Percentiles rank a stretch among this genome's conserved stretches.
These are phyloP conservation scores for Pistacia integerrima DNA, from an alignment of 345 rosid genomes.

Conservation along the genomic window DNA sequence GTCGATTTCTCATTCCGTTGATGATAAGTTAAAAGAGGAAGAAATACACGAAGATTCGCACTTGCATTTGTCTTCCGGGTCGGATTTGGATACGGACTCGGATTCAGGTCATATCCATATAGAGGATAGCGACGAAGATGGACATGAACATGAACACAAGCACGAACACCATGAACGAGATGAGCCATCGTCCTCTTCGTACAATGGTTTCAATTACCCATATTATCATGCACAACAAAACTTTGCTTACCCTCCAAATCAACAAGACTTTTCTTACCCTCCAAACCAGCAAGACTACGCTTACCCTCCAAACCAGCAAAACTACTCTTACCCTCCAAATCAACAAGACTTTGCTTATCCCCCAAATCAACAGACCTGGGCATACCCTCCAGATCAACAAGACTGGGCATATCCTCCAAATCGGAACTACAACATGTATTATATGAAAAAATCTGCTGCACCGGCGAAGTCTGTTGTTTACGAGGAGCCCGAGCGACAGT, in stretches of 20 bases:
- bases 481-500: conserved; percentile 58
- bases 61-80: conserved; percentile 64
- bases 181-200: conserved; percentile 8
- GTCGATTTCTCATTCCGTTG: conserved; percentile 59
- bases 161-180: conserved; percentile 2
- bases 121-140: conserved; percentile 29
- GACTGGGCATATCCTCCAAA: conserved; percentile 40
- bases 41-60: conserved; percentile 55
- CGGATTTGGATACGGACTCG: conserved; percentile 56
- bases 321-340: conserved; percentile 36
- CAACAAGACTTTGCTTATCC: conserved; percentile 32
- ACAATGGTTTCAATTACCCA: conserved; percentile 15
- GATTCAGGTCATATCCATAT: conserved; percentile 60
- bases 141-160: neutral
- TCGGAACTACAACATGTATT: conserved; percentile 45
- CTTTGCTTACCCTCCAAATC: conserved; percentile 39
- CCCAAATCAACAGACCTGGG: conserved; percentile 37
- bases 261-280: conserved; percentile 9
- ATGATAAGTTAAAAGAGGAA: conserved; percentile 36
- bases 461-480: conserved; percentile 66
- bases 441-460: conserved; percentile 74
- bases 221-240: conserved; percentile 44
- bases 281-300: conserved; percentile 36
- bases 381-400: conserved; percentile 20
- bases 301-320: conserved; percentile 15